phyloP scores from a whole-genome alignment of 1,139 yeast genomes.

The Blastobotrys elegans region DNA sequence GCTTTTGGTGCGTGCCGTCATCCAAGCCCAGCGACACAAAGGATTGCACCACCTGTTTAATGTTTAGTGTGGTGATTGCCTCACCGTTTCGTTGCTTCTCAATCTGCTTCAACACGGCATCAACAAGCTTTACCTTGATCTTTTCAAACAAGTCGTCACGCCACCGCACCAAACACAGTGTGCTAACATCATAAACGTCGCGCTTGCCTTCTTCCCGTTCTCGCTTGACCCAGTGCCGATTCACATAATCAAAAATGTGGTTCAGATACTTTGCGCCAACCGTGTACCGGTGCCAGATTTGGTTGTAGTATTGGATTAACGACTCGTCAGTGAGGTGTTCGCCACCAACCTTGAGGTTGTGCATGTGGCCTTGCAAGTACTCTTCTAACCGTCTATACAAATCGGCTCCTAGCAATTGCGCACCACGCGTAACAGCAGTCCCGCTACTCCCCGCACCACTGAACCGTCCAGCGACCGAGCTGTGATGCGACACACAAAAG shows the following conservation, averaged over 20 bases:
- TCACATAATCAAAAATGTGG: constrained; percentile 92
- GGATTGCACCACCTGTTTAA: constrained; percentile 76
- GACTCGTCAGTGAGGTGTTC: constrained; percentile 44
- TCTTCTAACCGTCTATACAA: constrained; percentile 67
- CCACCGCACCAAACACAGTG: constrained; percentile 86
- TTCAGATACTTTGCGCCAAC: constrained; percentile 90
- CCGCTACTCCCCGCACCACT: constrained; percentile 10
- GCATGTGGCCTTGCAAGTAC: constrained; percentile 61
- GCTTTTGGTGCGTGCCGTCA: constrained; percentile 59
- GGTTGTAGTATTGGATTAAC: constrained; percentile 78
- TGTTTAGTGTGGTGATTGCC: constrained; percentile 59
- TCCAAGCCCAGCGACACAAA: constrained; percentile 52
- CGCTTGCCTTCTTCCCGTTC: constrained; percentile 95
- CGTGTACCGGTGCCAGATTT: constrained; percentile 83
- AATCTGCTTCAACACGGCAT: constrained; percentile 70
- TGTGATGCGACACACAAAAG: constrained; percentile 82
- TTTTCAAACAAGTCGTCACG: constrained; percentile 71
- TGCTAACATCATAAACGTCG: constrained; percentile 85
- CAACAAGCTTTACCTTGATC: constrained; percentile 54
- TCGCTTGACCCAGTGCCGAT: constrained; percentile 96
- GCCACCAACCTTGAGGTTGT: constrained; percentile 36
- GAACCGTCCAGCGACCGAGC: constrained; percentile 32
- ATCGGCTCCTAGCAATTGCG: constrained; percentile 75
- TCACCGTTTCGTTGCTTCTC: constrained; percentile 77
- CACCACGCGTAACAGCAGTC: constrained; percentile 30